These are phyloP conservation scores for Leishmania aethiopica DNA, from an alignment of 208 protist genomes.

Conservation along the genomic window DNA sequence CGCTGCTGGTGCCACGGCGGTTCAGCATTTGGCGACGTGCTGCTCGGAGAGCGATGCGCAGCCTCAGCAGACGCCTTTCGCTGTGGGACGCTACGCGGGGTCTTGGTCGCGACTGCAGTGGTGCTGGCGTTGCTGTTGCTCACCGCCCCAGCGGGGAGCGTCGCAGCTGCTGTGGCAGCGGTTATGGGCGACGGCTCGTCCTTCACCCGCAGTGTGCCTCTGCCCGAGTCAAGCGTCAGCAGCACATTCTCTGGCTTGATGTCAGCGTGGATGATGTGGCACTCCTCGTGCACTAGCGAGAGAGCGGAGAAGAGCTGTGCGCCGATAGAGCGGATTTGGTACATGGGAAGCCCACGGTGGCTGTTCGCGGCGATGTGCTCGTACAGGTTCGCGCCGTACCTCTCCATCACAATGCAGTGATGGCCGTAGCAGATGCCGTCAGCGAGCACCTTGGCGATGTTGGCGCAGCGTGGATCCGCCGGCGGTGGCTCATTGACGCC, in stretches of 20 bases:
- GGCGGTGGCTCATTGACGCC: slow-evolving; percentile 36
- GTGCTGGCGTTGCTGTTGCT: background rate
- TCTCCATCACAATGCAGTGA: slow-evolving; percentile 92
- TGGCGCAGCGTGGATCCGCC: slow-evolving; percentile 61
- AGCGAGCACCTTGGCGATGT: slow-evolving; percentile 70
- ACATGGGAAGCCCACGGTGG: slow-evolving; percentile 82
- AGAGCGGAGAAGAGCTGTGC: slow-evolving; percentile 94
- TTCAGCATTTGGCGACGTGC: background rate
- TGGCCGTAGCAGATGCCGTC: slow-evolving; percentile 83
- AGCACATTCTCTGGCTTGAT: slow-evolving; percentile 96
- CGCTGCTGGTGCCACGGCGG: slow-evolving; percentile 21
- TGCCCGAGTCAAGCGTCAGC: slow-evolving; percentile 68
- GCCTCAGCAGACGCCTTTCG: background rate
- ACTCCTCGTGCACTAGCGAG: slow-evolving; percentile 85
- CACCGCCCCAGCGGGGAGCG: background rate
- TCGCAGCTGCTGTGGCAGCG: too few relatives aligned
- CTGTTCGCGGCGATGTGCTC: slow-evolving; percentile 83
- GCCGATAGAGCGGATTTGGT: slow-evolving; percentile 85
- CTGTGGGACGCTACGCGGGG: background rate
- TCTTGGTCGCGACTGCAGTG: background rate
- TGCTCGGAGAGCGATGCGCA: background rate
- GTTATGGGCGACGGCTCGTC: background rate
- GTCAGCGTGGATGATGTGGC: slow-evolving; percentile 96
- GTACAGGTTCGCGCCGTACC: slow-evolving; percentile 92
- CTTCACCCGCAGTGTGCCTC: slow-evolving; percentile 23